Base-by-base conservation (phyloP, 345 rosid species). In the Corchorus capsularis region DNA sequence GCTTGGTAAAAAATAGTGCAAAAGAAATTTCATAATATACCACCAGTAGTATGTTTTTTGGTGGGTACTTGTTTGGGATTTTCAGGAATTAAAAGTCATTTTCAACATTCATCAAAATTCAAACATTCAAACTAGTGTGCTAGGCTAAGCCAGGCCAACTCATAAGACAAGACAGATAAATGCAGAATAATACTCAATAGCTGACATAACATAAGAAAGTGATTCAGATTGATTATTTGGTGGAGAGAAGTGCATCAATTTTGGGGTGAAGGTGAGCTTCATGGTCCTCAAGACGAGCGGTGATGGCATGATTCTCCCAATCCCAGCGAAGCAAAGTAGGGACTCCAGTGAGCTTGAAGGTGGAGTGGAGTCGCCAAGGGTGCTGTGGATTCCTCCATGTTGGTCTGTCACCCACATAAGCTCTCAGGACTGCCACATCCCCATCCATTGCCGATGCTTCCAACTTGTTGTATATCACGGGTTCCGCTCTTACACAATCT, bases 401-500 rank as follows among this genome's bases (percentile, higher is more conserved):
- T 6, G 93, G 87, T 52, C 96, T 84, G 74, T 93, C 99, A 65
- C 98, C 99, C 57, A 88, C 98, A 77, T 93, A 90, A 8, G 89
- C 97, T 14, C 86, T 84, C 77, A 93, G 85, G 41, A 95, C 91
- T 0, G 78, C 83, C 46, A 95, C 81, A 20, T 88, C 85, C 63
- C 86, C 93, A 39, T 39, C 43, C 43, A 3, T 39, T 0, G 90
- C 1, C 5, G 83, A 83, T 74, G 87, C 90, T 79, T 90, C 96
- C 56, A 95, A 87, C 34, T 85, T 90, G 77, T 90, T 88, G 86
- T 85, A 79, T 49, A 93, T 93, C 72, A 89, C 92, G 20, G 99
- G 99, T 74, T 94, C 97, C 72, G 99, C 97, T 86, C 98, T 87
- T 78, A 94, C 96, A 75, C 98, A 93, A 17, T 93, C 98, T 94